Evolutionary conservation across 2,329 filamentous ascomycete species (phyloP), one percentile per base, ranked within the genome.

Genomic region (Fusarium dlaminii): DNA sequence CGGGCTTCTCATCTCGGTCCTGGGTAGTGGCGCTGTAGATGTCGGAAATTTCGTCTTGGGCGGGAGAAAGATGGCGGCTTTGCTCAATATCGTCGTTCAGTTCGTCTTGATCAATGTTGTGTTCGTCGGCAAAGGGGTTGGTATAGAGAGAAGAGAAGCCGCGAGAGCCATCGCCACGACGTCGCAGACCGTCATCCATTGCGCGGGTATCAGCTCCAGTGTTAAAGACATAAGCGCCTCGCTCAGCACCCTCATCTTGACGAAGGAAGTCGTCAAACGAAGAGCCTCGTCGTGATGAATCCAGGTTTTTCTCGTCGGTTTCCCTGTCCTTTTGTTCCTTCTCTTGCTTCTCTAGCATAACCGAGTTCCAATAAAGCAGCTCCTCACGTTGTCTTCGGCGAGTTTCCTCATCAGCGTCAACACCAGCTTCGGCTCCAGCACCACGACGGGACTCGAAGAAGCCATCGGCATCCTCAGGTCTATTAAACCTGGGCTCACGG

Each of bases 381-480:
- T 92, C 90, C 76, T 92, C 90, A 42, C 90, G 86, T 79, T 92
- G 90, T 66, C 89, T 84, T 73, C 87, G 87, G 60, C 88, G 86
- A 29, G 86, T 88, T 73, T 90, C 90, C 58, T 91, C 89, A 74
- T 92, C 90, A 63, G 89, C 90, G 39, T 91, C 90, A 29, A 91
- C 86, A 22, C 84, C 87, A 4, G 82, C 78, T 37, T 87, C 84
- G 57, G 81, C 82, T 24, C 82, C 82, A 8, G 75, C 74, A 27
- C 80, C 82, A 32, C 83, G 83, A n/a, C 85, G 82, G 14, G 89
- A 89, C 75, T 87, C 82, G 63, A 91, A 78, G 77, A 92, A 92
- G 14, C 90, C 90, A 62, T 91, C 87, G 65, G 90, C 90, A 80
- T 92, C 90, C 79, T 92, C 90, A 58, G 90, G 90, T 18, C 90